phyloP scores from a whole-genome alignment of 768 basidiomycete genomes.

The Suillus plorans region DNA sequence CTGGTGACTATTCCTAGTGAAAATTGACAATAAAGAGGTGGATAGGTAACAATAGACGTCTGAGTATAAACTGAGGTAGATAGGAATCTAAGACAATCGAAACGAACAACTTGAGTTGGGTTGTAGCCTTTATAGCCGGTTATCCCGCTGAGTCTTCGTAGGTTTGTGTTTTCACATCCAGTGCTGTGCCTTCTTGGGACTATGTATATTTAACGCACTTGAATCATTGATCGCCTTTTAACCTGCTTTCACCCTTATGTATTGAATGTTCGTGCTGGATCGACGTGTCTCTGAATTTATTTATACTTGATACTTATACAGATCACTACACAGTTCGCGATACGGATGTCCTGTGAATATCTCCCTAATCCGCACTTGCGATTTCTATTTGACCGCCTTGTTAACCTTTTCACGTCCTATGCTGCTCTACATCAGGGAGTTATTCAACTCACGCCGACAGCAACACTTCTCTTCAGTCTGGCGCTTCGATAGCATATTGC shows the following conservation, averaged over 20 bases:
- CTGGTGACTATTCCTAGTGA: too few species aligned
- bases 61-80: too few species aligned
- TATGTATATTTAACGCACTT: neutral
- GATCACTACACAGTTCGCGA: neutral
- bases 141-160: too few species aligned
- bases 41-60: too few species aligned
- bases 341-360: neutral
- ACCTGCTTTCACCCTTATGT: neutral
- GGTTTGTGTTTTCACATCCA: too few species aligned
- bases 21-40: too few species aligned
- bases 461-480: neutral
- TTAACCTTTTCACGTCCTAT: neutral
- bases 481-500: neutral
- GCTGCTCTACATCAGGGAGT: neutral
- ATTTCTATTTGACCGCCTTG: neutral
- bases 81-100: too few species aligned
- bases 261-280: neutral
- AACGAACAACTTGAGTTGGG: too few species aligned
- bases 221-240: neutral
- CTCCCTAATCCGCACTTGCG: neutral
- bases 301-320: too few species aligned
- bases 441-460: neutral
- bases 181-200: too few species aligned
- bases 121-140: too few species aligned
- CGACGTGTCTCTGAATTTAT: neutral